Conservation (phyloP, 371 early-diverging fungal genomes). For the Syncephalis plumigaleata region DNA sequence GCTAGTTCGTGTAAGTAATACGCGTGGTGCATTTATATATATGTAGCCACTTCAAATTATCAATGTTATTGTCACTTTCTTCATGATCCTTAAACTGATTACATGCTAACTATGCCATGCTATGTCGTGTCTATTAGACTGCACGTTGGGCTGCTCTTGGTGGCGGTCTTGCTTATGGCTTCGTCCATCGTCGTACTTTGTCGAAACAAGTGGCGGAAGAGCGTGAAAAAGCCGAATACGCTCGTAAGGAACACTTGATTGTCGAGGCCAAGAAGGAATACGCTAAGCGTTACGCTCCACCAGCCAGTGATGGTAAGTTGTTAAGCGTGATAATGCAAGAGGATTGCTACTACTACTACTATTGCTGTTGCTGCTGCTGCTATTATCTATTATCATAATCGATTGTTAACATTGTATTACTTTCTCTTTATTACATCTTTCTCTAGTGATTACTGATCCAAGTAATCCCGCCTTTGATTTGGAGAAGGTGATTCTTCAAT, state of each 20-base stretch:
- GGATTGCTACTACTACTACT: no score
- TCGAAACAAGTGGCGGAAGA: slow-evolving; percentile 28
- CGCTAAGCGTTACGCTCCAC: slow-evolving; percentile 20
- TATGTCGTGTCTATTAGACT: slow-evolving; percentile 28
- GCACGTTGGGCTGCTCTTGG: slow-evolving; percentile 52
- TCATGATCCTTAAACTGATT: no score
- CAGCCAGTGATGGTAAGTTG: not conserved
- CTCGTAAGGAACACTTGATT: slow-evolving; percentile 42
- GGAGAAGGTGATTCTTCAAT: slow-evolving; percentile 24
- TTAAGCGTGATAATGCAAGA: not conserved
- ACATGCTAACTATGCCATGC: no score
- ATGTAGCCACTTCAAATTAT: no score
- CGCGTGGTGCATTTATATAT: no score
- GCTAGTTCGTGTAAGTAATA: no score
- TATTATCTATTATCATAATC: not conserved
- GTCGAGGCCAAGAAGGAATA: slow-evolving; percentile 41
- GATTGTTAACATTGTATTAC: not conserved
- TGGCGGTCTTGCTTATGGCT: slow-evolving; percentile 45
- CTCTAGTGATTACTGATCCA: slow-evolving; percentile 21
- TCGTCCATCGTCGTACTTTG: slow-evolving; percentile 32
- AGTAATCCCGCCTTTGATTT: slow-evolving; percentile 36
- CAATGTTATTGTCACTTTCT: no score
- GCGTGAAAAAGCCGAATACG: slow-evolving; percentile 28
- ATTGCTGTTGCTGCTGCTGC: no score
- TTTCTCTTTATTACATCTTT: slow-evolving; percentile 1